Evolutionary conservation across 2,329 filamentous ascomycete species (phyloP).

Genomic region (Chaetomiaceae sp.): DNA sequence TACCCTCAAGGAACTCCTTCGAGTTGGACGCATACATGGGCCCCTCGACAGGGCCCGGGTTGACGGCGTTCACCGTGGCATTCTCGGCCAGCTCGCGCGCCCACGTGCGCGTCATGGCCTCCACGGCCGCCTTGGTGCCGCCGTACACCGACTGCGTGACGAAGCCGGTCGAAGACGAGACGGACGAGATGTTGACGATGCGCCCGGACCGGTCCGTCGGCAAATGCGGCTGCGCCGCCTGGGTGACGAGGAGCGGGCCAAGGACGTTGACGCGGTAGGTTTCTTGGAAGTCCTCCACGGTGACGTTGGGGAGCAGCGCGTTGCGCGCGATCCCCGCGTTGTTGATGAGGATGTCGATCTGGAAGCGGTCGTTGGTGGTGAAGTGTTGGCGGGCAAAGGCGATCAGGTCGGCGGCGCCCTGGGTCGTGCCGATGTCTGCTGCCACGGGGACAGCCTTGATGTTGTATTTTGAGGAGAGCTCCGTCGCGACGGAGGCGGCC

Average conservation of each 20-base stretch:
- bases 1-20: slow-evolving; percentile 39
- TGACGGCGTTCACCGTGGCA: slow-evolving; percentile 54
- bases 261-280: slow-evolving; percentile 79
- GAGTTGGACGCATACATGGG: slow-evolving; percentile 47
- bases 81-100: slow-evolving; percentile 50
- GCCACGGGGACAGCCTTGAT: slow-evolving; percentile 61
- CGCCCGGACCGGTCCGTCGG: slow-evolving; percentile 60
- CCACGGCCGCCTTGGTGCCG: slow-evolving; percentile 54
- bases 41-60: slow-evolving; percentile 52
- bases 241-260: slow-evolving; percentile 71
- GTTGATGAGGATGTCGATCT: slow-evolving; percentile 82
- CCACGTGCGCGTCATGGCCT: slow-evolving; percentile 58
- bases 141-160: slow-evolving; percentile 54
- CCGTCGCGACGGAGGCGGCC: slow-evolving; percentile 58
- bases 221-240: slow-evolving; percentile 67
- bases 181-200: slow-evolving; percentile 53
- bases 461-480: slow-evolving; percentile 53
- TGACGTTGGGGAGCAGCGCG: slow-evolving; percentile 59
- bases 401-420: slow-evolving; percentile 58
- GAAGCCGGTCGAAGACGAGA: slow-evolving; percentile 51
- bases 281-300: slow-evolving; percentile 60
- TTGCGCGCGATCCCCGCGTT: slow-evolving; percentile 74
- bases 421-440: slow-evolving; percentile 65
- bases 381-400: slow-evolving; percentile 56
- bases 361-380: slow-evolving; percentile 46